Evolutionary conservation across 106 monocot genomes (phyloP).

Genomic region (Dioscorea dumetorum): DNA sequence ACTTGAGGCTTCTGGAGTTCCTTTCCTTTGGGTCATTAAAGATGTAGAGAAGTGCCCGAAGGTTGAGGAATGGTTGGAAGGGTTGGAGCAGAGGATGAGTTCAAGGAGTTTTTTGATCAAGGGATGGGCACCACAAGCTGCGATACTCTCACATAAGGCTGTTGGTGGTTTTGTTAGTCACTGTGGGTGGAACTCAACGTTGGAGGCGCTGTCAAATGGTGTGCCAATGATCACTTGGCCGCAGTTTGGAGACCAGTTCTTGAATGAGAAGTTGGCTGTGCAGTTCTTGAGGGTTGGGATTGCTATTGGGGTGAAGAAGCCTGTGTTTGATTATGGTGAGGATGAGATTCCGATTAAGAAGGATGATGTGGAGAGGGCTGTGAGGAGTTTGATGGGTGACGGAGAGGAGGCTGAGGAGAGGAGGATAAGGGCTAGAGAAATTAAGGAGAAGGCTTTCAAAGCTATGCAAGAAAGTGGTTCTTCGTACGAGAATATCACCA

Average conservation of each 20-base stretch:
- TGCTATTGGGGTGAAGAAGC: conserved; percentile 15
- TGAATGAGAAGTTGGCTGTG: conserved; percentile 39
- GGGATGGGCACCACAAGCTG: conserved; percentile 68
- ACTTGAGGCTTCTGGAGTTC: conserved; percentile 27
- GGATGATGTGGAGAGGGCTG: conserved; percentile 8
- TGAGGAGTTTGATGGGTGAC: conserved; percentile 14
- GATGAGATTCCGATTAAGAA: conserved; percentile 3
- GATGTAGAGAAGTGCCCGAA: conserved; percentile 9
- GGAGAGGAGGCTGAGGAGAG: conserved; percentile 5
- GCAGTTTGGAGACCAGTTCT: conserved; percentile 40
- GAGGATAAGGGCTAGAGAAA: conserved; percentile 9
- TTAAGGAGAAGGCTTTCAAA: neutral
- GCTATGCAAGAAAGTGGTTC: conserved; percentile 20
- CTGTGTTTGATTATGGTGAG: neutral
- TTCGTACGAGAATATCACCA: neutral
- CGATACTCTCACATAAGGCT: conserved; percentile 38
- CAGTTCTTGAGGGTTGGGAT: conserved; percentile 30
- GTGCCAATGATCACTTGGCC: conserved; percentile 48
- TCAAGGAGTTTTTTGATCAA: conserved; percentile 24
- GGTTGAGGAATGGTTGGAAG: conserved; percentile 30
- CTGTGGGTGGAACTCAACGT: conserved; percentile 69
- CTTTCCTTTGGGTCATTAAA: conserved; percentile 63
- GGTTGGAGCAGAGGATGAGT: conserved; percentile 30
- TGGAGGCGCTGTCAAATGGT: conserved; percentile 37
- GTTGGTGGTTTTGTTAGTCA: conserved; percentile 59